Evolutionary conservation across 805 yeast genomes (phyloP), one percentile per base, ranked within the genome.

Genomic region (Yarrowia divulgata): DNA sequence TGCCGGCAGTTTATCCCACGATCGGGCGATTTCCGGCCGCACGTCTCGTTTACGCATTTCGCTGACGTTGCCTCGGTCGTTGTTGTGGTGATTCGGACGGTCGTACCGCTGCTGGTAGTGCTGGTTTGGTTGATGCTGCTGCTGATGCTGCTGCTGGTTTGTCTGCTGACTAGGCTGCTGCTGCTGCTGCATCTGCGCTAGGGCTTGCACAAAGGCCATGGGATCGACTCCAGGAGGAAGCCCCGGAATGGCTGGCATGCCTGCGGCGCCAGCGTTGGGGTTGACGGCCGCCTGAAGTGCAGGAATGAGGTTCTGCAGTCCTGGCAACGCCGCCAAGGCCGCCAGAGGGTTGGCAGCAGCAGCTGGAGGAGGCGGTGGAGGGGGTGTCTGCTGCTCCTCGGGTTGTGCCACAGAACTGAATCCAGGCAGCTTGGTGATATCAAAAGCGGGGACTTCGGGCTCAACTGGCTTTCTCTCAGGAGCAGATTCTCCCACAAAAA

Each of bases 31-130:
- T 1, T 46, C 57, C 29, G 68, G 57, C 4, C 68, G 45, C 23
- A 63, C 68, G n/a, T 63, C 68, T 14, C 68, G 37, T 8, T 63
- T 35, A 3, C 68, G 68, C 45, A 63, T 37, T 14, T 54, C 60
- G 45, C 8, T 23, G 14, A 54, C 60, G 40, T 14, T 60, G 34
- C 35, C 39, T 3, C 40, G 52, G 16, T 18, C 32, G 29, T 18
- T 35, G 48, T 57, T 37, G 63, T 57, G 13, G 12, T n/a, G n/a
- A n/a, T n/a, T n/a, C n/a, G n/a, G n/a, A n/a, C 63, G 64, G 32
- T 57, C 39, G 60, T 54, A 35, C 14, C 43, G 43, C 3, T 13
- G 43, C 14, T 18, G 58, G 2, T n/a, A 49, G 2, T 16, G 63
- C 14, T 58, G 42, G 10, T 40, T 16, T 40, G 62, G 3, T 29